Base-by-base conservation (phyloP, 768 basidiomycete species). In the Candolleomyces aberdarensis region DNA sequence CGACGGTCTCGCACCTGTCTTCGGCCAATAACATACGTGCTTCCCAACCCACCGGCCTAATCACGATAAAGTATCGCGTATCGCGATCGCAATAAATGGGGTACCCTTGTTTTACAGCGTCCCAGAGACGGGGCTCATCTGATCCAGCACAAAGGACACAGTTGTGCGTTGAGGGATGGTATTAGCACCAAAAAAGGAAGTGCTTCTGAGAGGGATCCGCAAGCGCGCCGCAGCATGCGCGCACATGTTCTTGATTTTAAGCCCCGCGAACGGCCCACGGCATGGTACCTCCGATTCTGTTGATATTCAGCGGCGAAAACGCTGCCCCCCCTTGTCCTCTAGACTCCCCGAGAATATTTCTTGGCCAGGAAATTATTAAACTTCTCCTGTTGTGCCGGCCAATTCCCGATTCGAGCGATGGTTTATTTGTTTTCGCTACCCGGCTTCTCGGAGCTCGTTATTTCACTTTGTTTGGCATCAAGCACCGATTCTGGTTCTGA, bases 11-110 rank as follows among this genome's bases (percentile, higher is more conserved):
- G 46, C n/a, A n/a, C 46, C 32, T 32, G 19, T 5, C 19, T 49
- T 46, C 46, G 31, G 56, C 43, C 39, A 57, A 44, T n/a, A 46
- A 46, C 44, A 46, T 9, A 46, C 44, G 19, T 20, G 44, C 44
- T 20, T 20, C 44, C 56, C 57, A 58, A 58, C 19, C 41, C 47
- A 22, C 46, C 57, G 57, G 57, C 5, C 17, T 48, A 48, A 58
- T 58, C 57, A 58, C 47, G 57, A 58, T 58, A 58, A 49, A 58
- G 22, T 49, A 58, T 49, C 46, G 26, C 44, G 22, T 49, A 58
- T 58, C 57, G 57, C 41, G 57, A 58, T 58, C 57, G 22, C 44
- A 36, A 49, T 57, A 57, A 57, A 43, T 39, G 56, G 41, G 56
- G 19, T 39, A 22, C n/a, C 36, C 36, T 17, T 55, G 29, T 17